Evolutionary conservation across 2,329 filamentous ascomycete genomes (phyloP).

Genomic region (Fonsecaea nubica): DNA sequence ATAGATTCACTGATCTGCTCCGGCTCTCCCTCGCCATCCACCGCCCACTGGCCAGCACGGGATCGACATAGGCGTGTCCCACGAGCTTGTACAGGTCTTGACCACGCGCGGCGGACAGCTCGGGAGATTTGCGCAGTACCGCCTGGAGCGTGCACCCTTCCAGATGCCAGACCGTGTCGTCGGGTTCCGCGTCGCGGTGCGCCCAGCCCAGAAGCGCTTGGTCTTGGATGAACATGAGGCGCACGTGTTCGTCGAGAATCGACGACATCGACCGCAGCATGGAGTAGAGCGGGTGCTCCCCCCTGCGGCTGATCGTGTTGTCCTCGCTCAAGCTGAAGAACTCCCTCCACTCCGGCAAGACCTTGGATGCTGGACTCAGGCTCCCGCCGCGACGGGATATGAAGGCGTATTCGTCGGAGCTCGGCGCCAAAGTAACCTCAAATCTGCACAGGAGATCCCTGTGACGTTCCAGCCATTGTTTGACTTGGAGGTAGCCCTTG

Average conservation of each 20-base stretch:
- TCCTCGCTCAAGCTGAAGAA: slow-evolving; percentile 24
- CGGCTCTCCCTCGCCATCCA: slow-evolving; percentile 27
- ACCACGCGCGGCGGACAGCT: slow-evolving; percentile 13
- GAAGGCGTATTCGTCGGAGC: slow-evolving; percentile 13
- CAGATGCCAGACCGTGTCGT: slow-evolving; percentile 31
- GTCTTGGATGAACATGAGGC: slow-evolving; percentile 30
- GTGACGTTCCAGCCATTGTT: slow-evolving; percentile 23
- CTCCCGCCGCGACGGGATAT: slow-evolving; percentile 11
- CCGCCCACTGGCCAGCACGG: slow-evolving; percentile 30
- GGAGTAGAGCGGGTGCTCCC: slow-evolving; percentile 20
- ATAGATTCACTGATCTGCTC: slow-evolving; percentile 25
- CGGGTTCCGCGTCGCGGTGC: slow-evolving; percentile 26
- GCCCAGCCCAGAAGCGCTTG: slow-evolving; percentile 29
- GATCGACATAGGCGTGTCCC: slow-evolving; percentile 31
- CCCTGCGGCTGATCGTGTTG: slow-evolving; percentile 19
- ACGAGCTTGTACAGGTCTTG: slow-evolving; percentile 23
- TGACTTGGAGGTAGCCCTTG: slow-evolving; percentile 9
- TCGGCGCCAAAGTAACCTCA: neutral
- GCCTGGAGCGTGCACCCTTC: slow-evolving; percentile 32
- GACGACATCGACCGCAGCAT: slow-evolving; percentile 25
- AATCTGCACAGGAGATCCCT: slow-evolving; percentile 20
- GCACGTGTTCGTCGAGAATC: slow-evolving; percentile 25
- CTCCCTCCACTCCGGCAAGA: slow-evolving; percentile 29
- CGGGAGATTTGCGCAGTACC: slow-evolving; percentile 24
- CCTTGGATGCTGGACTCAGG: slow-evolving; percentile 10